Evolutionary conservation across 2,329 filamentous ascomycete genomes (phyloP).

Genomic region (Aspergillus sojae): DNA sequence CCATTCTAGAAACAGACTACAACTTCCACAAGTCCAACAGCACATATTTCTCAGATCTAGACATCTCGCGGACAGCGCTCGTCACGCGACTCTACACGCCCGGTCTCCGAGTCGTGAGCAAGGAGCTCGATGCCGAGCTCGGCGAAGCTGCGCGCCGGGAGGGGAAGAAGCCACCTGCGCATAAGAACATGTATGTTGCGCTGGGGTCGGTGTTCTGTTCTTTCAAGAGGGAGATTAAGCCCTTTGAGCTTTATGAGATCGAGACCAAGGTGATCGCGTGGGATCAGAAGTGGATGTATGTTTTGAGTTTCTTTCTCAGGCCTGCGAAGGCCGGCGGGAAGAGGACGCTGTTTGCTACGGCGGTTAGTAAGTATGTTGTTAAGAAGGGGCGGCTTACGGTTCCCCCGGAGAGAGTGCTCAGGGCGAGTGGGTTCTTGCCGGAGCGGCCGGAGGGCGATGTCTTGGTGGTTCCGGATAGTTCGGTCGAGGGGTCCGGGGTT

Average conservation of each 20-base stretch:
- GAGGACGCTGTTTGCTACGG: constrained; percentile 70
- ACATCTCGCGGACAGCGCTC: constrained; percentile 79
- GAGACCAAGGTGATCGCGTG: constrained; percentile 71
- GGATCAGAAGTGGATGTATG: constrained; percentile 82
- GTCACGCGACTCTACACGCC: constrained; percentile 68
- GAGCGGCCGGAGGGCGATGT: constrained; percentile 63
- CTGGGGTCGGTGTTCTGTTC: constrained; percentile 73
- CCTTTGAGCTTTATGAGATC: constrained; percentile 71
- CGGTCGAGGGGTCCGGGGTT: constrained; percentile 31
- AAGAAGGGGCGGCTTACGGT: constrained; percentile 83
- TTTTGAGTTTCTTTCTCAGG: constrained; percentile 72
- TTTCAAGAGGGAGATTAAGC: constrained; percentile 73
- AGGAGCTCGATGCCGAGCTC: constrained; percentile 57
- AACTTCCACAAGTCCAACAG: constrained; percentile 82
- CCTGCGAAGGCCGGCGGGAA: constrained; percentile 48
- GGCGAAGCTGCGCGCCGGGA: constrained; percentile 53
- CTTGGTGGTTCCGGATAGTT: constrained; percentile 18
- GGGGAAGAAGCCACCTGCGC: constrained; percentile 53
- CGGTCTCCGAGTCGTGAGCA: constrained; percentile 56
- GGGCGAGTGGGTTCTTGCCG: constrained; percentile 73
- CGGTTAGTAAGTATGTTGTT: constrained; percentile 78
- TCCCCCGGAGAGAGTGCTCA: constrained; percentile 75
- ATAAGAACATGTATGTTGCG: constrained; percentile 61
- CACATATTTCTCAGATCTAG: constrained; percentile 86
- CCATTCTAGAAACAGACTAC: constrained; percentile 80